These are phyloP conservation scores for Leccinum pseudoinsigne DNA, from an alignment of 1,284 basidiomycete genomes.

Conservation along the genomic window DNA sequence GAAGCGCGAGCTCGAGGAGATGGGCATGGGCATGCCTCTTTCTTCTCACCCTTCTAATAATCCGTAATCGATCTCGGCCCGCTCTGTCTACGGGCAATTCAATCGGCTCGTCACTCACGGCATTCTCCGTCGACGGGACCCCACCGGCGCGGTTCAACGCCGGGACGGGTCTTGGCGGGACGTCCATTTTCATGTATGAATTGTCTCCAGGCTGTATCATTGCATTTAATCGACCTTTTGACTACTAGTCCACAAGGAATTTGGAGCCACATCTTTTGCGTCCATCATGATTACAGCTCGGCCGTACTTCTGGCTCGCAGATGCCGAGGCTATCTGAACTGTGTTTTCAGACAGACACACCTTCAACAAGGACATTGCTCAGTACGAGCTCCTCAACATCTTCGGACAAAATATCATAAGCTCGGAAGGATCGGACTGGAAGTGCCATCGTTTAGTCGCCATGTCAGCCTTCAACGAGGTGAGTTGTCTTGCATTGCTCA, in stretches of 20 bases:
- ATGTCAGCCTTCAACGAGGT: slow-evolving; percentile 32
- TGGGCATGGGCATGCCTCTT: slow-evolving; percentile 39
- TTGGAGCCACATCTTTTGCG: slow-evolving; percentile 39
- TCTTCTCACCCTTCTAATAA: background rate
- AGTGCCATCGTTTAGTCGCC: slow-evolving; percentile 26
- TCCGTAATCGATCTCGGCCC: slow-evolving; percentile 17
- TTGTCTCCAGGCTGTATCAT: background rate
- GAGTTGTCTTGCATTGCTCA: background rate
- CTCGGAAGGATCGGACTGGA: slow-evolving; percentile 24
- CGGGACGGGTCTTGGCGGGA: slow-evolving; percentile 81
- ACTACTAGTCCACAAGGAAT: slow-evolving; percentile 32
- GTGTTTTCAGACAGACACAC: slow-evolving; percentile 32
- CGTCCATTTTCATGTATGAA: slow-evolving; percentile 38
- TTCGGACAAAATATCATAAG: slow-evolving; percentile 24
- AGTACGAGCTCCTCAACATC: slow-evolving; percentile 24
- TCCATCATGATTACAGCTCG: slow-evolving; percentile 32
- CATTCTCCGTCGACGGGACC: slow-evolving; percentile 37
- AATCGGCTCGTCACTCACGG: slow-evolving; percentile 23
- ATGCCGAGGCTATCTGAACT: slow-evolving; percentile 40
- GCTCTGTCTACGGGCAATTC: slow-evolving; percentile 28
- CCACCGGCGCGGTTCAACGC: slow-evolving; percentile 59
- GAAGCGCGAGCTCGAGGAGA: slow-evolving; percentile 83
- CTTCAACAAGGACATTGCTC: slow-evolving; percentile 38
- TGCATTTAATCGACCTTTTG: background rate
- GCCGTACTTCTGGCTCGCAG: slow-evolving; percentile 41